Percentiles rank a stretch among this genome's conserved stretches.
These are phyloP conservation scores for Tephrocybe sp. DNA, from an alignment of 768 basidiomycete species.

Conservation along the genomic window DNA sequence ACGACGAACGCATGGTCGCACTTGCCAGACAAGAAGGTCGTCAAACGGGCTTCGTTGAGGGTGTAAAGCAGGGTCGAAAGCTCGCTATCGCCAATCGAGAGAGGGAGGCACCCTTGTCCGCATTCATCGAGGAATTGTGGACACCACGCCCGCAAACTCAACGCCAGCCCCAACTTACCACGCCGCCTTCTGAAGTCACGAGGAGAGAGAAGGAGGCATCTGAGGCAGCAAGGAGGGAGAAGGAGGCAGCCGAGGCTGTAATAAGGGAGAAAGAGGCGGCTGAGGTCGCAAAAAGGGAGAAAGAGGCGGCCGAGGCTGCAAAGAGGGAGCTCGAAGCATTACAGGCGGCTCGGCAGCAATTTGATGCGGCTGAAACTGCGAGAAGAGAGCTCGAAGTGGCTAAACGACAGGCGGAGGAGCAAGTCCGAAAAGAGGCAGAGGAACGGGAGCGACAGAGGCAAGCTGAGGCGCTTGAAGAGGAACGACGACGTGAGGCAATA, in stretches of 20 bases:
- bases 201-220: neutral
- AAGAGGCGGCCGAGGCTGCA: neutral
- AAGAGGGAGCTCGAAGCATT: neutral
- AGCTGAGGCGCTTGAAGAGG: constrained; percentile 6
- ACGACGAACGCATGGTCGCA: constrained; percentile 50
- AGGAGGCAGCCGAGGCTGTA: neutral
- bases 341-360: no score
- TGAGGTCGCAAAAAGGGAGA: neutral
- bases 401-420: neutral
- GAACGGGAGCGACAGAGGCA: constrained; percentile 11
- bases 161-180: neutral
- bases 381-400: neutral
- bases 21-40: constrained; percentile 59
- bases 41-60: constrained; percentile 41
- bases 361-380: neutral
- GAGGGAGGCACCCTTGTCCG: constrained; percentile 14
- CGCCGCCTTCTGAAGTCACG: neutral
- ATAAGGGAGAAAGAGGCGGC: neutral
- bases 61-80: constrained; percentile 48
- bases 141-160: neutral
- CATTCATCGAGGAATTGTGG: constrained; percentile 16
- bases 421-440: constrained; percentile 8
- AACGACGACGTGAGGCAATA: constrained; percentile 11
- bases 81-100: constrained; percentile 7
- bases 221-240: neutral